A percentile compares a stretch with the other conserved stretches of the same genome.
Conservation (phyloP, 2,329 filamentous ascomycete genomes). For the Aspergillus oerlinghausenensis region DNA sequence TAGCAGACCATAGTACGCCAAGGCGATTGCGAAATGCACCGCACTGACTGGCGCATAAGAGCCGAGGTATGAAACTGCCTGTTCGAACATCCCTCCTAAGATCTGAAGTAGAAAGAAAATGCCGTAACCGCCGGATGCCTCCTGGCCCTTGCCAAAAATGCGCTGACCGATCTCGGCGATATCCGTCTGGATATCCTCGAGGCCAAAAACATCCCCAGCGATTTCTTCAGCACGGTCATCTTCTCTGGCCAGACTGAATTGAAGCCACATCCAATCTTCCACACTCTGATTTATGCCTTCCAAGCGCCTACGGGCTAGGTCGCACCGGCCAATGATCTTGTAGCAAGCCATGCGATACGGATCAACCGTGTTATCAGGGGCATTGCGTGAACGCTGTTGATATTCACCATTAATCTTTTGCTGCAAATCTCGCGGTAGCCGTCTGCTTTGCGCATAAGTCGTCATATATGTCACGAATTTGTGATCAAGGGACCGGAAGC, state of each 20-base stretch:
- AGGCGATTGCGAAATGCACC: conserved; percentile 86
- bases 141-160: conserved; percentile 79
- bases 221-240: conserved; percentile 58
- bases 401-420: conserved; percentile 88
- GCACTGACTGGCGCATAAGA: conserved; percentile 87
- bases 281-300: conserved; percentile 56
- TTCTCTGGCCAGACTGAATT: conserved; percentile 60
- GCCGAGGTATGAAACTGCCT: conserved; percentile 87
- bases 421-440: conserved; percentile 72
- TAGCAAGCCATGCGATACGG: conserved; percentile 97
- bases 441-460: conserved; percentile 74
- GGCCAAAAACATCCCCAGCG: conserved; percentile 58
- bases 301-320: conserved; percentile 53
- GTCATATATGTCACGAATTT: conserved; percentile 86
- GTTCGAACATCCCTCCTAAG: conserved; percentile 87
- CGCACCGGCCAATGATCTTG: conserved; percentile 84
- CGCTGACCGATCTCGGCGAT: conserved; percentile 85
- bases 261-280: conserved; percentile 65
- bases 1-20: conserved; percentile 84
- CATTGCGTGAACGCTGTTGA: conserved; percentile 75
- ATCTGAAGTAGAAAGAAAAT: conserved; percentile 93
- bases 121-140: conserved; percentile 74
- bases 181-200: conserved; percentile 68
- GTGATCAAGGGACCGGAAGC: conserved; percentile 85
- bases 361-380: conserved; percentile 81